A percentile compares a stretch with the other conserved stretches of the same genome.
Evolutionary conservation across 768 basidiomycete genomes (phyloP).

Genomic region (Pleurotus tuber-regium): DNA sequence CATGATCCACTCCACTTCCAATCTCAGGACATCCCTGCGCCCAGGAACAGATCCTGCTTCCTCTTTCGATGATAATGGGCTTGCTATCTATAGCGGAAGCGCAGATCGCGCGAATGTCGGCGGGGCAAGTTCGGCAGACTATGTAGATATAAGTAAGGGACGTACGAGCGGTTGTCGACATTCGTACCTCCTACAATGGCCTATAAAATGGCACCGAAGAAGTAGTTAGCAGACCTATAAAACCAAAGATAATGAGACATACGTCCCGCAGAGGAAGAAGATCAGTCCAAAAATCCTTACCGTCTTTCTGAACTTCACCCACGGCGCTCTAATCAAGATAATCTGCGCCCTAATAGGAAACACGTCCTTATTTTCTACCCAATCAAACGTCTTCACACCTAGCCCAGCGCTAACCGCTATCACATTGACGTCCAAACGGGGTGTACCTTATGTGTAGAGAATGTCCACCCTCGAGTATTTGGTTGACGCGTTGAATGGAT

Average conservation of each 20-base stretch:
- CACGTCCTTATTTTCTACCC: conserved; percentile 73
- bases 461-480: conserved; percentile 65
- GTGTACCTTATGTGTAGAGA: conserved; percentile 21
- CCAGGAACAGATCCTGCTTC: conserved; percentile 65
- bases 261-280: conserved; percentile 62
- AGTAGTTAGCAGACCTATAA: not conserved
- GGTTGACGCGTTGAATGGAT: conserved; percentile 64
- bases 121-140: conserved; percentile 57
- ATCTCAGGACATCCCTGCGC: conserved; percentile 64
- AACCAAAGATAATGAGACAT: conserved; percentile 1
- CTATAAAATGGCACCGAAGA: too few species aligned
- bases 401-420: conserved; percentile 73
- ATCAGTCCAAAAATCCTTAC: conserved; percentile 46
- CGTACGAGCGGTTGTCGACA: conserved; percentile 57
- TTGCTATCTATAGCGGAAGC: conserved; percentile 45
- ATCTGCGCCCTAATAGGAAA: conserved; percentile 86
- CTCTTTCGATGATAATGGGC: conserved; percentile 46
- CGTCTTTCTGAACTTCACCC: conserved; percentile 56
- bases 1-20: conserved; percentile 55
- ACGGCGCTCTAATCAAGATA: conserved; percentile 69
- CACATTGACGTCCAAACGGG: conserved; percentile 40
- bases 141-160: conserved; percentile 31
- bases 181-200: conserved; percentile 64
- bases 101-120: conserved; percentile 47
- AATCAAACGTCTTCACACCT: conserved; percentile 71